These are phyloP conservation scores for Vaccinium vitisidaea DNA, from an alignment of 148 eudicot genomes.

Conservation along the genomic window DNA sequence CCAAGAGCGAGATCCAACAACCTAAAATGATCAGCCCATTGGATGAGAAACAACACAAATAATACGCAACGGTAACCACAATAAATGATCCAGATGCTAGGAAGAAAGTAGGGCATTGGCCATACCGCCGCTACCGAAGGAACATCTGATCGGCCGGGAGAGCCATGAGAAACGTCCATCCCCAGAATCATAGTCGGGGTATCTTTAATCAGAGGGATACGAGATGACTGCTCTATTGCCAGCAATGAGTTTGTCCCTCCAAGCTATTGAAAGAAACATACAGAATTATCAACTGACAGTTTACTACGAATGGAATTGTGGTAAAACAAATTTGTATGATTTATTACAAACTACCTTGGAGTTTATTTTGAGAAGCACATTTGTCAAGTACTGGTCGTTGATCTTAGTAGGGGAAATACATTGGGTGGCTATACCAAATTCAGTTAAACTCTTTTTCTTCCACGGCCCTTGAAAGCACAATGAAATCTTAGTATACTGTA, in stretches of 20 bases:
- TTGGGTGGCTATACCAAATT: constrained; percentile 74
- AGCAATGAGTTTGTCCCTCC: constrained; percentile 90
- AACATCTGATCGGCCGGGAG: constrained; percentile 69
- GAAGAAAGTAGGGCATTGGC: neutral
- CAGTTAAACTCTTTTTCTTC: constrained; percentile 77
- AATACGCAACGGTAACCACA: neutral
- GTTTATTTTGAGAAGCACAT: constrained; percentile 88
- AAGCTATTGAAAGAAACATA: constrained; percentile 45
- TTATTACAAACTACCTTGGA: constrained; percentile 57
- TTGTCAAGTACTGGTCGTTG: constrained; percentile 81
- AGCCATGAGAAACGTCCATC: constrained; percentile 95
- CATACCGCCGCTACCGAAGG: constrained; percentile 96
- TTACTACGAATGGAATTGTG: constrained; percentile 9
- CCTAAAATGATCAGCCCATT: constrained; percentile 36
- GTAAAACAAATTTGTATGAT: neutral
- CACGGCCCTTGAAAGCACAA: constrained; percentile 63
- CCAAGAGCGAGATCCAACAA: constrained; percentile 93
- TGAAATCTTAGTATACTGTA: neutral
- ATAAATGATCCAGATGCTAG: neutral
- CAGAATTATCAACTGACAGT: neutral
- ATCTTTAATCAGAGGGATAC: constrained; percentile 60
- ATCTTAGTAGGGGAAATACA: constrained; percentile 79
- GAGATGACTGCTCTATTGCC: constrained; percentile 60
- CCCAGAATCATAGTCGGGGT: constrained; percentile 93
- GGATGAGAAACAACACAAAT: constrained; percentile 1